A percentile compares a stretch with the other conserved stretches of the same genome.
Conservation (phyloP, 495 filamentous ascomycete genomes). For the Hyaloscypha bicolor region DNA sequence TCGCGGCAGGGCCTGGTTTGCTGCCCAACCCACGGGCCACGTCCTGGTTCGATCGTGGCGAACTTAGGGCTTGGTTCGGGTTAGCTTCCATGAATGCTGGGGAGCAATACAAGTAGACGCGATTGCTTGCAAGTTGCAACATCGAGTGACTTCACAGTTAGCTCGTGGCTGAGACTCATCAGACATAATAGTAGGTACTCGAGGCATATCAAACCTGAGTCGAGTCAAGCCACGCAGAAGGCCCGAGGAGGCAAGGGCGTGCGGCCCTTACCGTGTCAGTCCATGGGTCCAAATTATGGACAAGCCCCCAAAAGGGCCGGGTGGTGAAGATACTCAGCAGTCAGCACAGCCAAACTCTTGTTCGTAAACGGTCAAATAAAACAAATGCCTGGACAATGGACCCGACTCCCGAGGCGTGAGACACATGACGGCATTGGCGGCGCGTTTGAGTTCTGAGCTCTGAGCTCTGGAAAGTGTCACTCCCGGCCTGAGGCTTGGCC, state of each 20-base stretch:
- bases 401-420: not conserved
- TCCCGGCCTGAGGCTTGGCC: not conserved
- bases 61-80: not conserved
- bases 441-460: not conserved
- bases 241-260: not conserved
- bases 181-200: not conserved
- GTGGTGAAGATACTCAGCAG: not conserved
- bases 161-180: not conserved
- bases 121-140: not conserved
- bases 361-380: not conserved
- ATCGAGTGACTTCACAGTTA: not conserved
- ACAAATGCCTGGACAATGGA: not conserved
- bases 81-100: not conserved
- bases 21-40: not conserved
- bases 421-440: conserved; percentile 7
- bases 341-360: not conserved
- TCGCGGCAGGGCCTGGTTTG: not conserved
- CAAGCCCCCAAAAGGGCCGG: not conserved
- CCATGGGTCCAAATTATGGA: conserved; percentile 3
- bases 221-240: not conserved
- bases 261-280: conserved; percentile 21
- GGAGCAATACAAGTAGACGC: conserved; percentile 3
- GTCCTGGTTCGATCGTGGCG: not conserved
- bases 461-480: not conserved
- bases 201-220: conserved; percentile 11